A percentile compares a stretch with the other conserved stretches of the same genome.
Evolutionary conservation across 2,329 filamentous ascomycete species (phyloP).

Genomic region (Corinectria fuckeliana): DNA sequence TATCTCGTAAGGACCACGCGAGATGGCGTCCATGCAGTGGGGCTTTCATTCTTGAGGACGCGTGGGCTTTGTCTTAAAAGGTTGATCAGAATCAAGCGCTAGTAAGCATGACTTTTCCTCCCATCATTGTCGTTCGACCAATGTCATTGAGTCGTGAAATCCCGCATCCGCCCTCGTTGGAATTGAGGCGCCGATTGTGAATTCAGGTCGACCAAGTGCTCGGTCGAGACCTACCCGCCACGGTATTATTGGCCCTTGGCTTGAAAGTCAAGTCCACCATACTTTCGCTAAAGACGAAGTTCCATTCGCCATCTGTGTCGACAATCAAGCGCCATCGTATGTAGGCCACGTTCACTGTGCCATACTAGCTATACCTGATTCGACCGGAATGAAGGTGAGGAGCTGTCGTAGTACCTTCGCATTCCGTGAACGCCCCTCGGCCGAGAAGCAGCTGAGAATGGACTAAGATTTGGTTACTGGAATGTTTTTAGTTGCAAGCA

Average conservation of each 20-base stretch:
- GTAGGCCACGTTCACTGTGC: background rate
- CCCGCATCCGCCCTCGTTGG: background rate
- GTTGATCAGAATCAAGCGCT: no score
- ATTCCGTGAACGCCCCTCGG: background rate
- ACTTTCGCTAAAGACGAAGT: background rate
- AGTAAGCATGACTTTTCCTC: no score
- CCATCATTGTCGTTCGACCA: no score
- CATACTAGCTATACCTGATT: background rate
- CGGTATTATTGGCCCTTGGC: background rate
- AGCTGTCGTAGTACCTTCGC: background rate
- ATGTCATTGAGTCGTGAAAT: background rate
- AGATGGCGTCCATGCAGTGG: no score
- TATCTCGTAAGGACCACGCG: background rate
- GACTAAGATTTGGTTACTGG: no score
- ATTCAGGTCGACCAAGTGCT: background rate
- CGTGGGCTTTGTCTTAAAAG: no score
- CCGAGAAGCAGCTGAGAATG: no score
- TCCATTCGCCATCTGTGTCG: background rate
- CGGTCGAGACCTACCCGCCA: background rate
- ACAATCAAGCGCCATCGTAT: no score
- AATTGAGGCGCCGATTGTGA: no score
- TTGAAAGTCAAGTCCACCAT: background rate
- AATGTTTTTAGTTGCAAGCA: no score
- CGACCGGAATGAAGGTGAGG: background rate
- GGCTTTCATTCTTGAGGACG: no score